Evolutionary conservation across 1,139 yeast species (phyloP).

Genomic region (Pichia sp.): DNA sequence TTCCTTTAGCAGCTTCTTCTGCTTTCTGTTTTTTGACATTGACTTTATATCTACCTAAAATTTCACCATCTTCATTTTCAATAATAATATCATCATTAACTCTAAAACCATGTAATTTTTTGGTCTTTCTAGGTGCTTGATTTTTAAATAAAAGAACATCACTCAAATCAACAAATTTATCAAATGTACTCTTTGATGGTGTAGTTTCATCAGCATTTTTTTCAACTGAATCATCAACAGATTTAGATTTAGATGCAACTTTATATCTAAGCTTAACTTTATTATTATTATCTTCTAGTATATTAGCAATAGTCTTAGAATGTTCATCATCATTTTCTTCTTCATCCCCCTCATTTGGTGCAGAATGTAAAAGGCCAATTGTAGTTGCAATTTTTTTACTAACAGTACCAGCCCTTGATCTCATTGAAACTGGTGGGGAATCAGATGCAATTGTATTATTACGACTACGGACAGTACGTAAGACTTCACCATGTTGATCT

Average conservation of each 20-base stretch:
- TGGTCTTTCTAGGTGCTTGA: constrained; percentile 17
- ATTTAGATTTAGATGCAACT: too few species aligned
- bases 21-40: constrained; percentile 32
- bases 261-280: too few species aligned
- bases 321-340: not conserved
- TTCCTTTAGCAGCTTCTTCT: constrained; percentile 6
- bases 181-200: constrained; percentile 7
- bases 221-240: not conserved
- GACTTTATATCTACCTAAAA: constrained; percentile 73
- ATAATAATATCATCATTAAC: constrained; percentile 70
- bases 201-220: not conserved
- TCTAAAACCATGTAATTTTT: constrained; percentile 43
- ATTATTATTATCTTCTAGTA: not conserved
- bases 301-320: not conserved
- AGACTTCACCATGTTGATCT: constrained; percentile 74
- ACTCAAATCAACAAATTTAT: constrained; percentile 14
- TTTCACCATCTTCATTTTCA: constrained; percentile 90
- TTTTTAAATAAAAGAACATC: constrained; percentile 12
- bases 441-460: constrained; percentile 9
- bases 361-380: constrained; percentile 6
- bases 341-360: not conserved
- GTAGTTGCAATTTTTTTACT: constrained; percentile 10
- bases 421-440: constrained; percentile 1
- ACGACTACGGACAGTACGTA: constrained; percentile 30
- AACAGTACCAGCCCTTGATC: constrained; percentile 13